Evolutionary conservation across 1,139 yeast species (phyloP), one percentile per base, ranked within the genome.

Genomic region (Yamadazyma dendronema): DNA sequence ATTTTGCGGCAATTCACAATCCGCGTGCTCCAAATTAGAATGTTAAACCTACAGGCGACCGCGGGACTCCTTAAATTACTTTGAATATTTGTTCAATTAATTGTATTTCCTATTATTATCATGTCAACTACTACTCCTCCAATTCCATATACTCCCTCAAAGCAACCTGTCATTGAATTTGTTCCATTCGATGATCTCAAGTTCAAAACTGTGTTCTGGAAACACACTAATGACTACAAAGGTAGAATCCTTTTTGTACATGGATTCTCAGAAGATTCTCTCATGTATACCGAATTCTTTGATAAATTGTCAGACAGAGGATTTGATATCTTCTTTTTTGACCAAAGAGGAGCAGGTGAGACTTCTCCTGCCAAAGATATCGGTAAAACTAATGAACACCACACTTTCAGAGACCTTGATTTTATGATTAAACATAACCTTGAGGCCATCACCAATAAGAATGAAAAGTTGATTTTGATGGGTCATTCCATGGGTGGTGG

Each of bases 401-500:
- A 72, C 45, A 77, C 80, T 3, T 81, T 77, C 57, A 66, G 73
- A 27, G 97, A 88, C 56, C 65, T 90, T 49, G 88, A 88, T 49
- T 74, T 68, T 48, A 73, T 90, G 53, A 63, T 83, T 44, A 67
- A 67, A 40, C 46, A 49, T 17, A 61, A 61, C 38, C 54, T 63
- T 16, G 49, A 49, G 32, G 34, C 37, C 4, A 32, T 27, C n/a
- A 50, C 53, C 33, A 39, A 45, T 13, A 30, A 46, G 3, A 38
- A 54, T 7, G 68, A 67, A 33, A 79, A 79, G 46, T 54, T 88
- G 30, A 75, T 72, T 51, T 56, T 92, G 46, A 69, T 78, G 62
- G 96, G 97, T 2, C 95, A 86, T 54, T 86, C 95, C n/a, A 89
- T 92, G 97, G 98, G 98, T 34, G 97, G 97, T 15, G 96, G 86